These are phyloP conservation scores for Rosa chinensis DNA, from an alignment of 306 rosid species.

Conservation along the genomic window DNA sequence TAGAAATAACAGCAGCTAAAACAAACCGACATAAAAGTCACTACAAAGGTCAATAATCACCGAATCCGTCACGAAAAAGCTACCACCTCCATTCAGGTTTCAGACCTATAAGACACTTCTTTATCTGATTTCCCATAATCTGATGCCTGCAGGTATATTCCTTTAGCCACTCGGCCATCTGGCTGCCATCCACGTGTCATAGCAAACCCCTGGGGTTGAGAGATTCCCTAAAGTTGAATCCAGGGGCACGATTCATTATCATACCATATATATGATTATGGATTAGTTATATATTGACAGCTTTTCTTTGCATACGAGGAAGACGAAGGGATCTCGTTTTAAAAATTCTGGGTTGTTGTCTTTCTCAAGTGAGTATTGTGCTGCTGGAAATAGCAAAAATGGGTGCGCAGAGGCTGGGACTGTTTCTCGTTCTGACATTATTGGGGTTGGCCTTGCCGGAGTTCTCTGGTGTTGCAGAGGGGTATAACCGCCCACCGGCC, in stretches of 20 bases:
- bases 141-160: not conserved
- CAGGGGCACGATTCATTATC: not conserved
- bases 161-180: slow-evolving; percentile 15
- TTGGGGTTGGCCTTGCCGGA: slow-evolving; percentile 14
- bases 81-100: not conserved
- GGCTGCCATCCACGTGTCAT: not conserved
- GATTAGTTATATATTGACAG: not conserved
- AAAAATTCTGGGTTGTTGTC: not conserved
- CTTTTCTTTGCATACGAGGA: not conserved
- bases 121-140: not conserved
- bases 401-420: slow-evolving; percentile 13
- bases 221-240: not conserved
- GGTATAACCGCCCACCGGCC: slow-evolving; percentile 40
- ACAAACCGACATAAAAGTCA: not conserved
- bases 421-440: slow-evolving; percentile 9
- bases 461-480: slow-evolving; percentile 18
- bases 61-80: not conserved
- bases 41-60: not conserved
- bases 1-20: not conserved
- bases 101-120: not conserved
- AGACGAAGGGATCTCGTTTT: not conserved
- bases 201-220: not conserved
- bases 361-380: not conserved
- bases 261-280: not conserved
- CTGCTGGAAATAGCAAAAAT: not conserved